Evolutionary conservation across 768 basidiomycete species (phyloP).

Genomic region (Lactarius sanguifluus): DNA sequence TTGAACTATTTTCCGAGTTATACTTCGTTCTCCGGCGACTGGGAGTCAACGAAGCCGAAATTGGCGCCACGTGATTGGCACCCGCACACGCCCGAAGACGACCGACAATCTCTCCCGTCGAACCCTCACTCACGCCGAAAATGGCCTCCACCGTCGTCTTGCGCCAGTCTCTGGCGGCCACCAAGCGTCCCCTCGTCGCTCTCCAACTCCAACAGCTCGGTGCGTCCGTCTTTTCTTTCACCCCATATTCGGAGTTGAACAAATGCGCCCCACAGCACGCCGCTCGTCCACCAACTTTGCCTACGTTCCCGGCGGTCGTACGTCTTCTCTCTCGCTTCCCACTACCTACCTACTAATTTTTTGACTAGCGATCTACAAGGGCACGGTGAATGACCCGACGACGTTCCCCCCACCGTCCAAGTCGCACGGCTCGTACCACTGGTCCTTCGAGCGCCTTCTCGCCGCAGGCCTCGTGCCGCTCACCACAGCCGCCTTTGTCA

Average conservation of each 20-base stretch:
- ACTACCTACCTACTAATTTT: background rate
- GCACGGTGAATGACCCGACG: constrained; percentile 94
- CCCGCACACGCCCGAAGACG: background rate
- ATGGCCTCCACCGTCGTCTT: constrained; percentile 17
- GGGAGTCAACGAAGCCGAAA: background rate
- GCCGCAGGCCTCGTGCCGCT: constrained; percentile 86
- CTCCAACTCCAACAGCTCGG: constrained; percentile 11
- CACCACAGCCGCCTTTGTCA: constrained; percentile 82
- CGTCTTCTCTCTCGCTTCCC: constrained; percentile 38
- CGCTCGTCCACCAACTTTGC: constrained; percentile 27
- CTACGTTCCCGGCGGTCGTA: constrained; percentile 74
- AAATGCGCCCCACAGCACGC: constrained; percentile 29
- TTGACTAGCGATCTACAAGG: constrained; percentile 73
- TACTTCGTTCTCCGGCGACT: too few species aligned
- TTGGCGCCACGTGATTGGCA: background rate
- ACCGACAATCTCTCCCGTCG: background rate
- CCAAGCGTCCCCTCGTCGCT: constrained; percentile 16
- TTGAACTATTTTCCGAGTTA: too few species aligned
- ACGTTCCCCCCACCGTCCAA: constrained; percentile 80
- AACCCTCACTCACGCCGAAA: background rate
- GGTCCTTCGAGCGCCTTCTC: constrained; percentile 91
- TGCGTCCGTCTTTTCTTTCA: background rate
- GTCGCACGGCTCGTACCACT: constrained; percentile 86
- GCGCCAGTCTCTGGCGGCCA: constrained; percentile 7
- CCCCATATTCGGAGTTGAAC: background rate